Percentiles rank a stretch among this genome's conserved stretches.
Conservation (phyloP, 2,329 filamentous ascomycete genomes). For the Gliomastix tumulicola region DNA sequence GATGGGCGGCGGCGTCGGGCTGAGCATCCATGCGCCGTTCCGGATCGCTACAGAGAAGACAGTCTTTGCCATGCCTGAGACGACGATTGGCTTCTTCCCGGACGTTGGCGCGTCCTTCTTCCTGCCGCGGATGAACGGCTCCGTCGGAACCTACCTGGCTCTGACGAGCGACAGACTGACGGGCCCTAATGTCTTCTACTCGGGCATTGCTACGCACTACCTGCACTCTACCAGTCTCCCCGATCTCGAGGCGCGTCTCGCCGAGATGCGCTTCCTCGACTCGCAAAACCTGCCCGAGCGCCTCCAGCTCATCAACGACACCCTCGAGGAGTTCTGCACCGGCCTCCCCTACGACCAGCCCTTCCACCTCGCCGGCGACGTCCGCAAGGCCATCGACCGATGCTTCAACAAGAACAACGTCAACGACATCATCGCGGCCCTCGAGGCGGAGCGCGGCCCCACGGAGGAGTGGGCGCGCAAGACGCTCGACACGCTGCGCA, state of each 20-base stretch:
- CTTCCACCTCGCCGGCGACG: slow-evolving; percentile 58
- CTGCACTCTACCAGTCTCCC: slow-evolving; percentile 83
- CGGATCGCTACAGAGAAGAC: slow-evolving; percentile 94
- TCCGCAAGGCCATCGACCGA: slow-evolving; percentile 78
- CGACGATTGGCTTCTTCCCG: slow-evolving; percentile 96
- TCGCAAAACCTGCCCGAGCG: slow-evolving; percentile 56
- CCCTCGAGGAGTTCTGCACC: slow-evolving; percentile 86
- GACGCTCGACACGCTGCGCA: slow-evolving; percentile 66
- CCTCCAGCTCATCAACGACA: slow-evolving; percentile 69
- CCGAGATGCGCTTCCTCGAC: slow-evolving; percentile 85
- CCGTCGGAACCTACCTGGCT: slow-evolving; percentile 85
- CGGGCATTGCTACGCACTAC: slow-evolving; percentile 93
- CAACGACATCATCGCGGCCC: slow-evolving; percentile 61
- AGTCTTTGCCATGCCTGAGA: slow-evolving; percentile 97
- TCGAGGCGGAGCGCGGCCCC: slow-evolving; percentile 45
- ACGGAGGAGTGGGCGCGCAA: slow-evolving; percentile 71
- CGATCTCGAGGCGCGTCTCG: slow-evolving; percentile 74
- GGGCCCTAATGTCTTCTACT: slow-evolving; percentile 82
- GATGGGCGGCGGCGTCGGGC: slow-evolving; percentile 94
- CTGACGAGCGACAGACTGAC: slow-evolving; percentile 79
- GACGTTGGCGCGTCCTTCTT: slow-evolving; percentile 97
- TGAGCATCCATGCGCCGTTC: slow-evolving; percentile 92
- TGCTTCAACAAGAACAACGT: slow-evolving; percentile 67
- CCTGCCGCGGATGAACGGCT: slow-evolving; percentile 80
- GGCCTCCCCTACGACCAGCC: slow-evolving; percentile 72